Evolutionary conservation across 768 basidiomycete species (phyloP), one percentile per base, ranked within the genome.

Genomic region (Suillus plorans): DNA sequence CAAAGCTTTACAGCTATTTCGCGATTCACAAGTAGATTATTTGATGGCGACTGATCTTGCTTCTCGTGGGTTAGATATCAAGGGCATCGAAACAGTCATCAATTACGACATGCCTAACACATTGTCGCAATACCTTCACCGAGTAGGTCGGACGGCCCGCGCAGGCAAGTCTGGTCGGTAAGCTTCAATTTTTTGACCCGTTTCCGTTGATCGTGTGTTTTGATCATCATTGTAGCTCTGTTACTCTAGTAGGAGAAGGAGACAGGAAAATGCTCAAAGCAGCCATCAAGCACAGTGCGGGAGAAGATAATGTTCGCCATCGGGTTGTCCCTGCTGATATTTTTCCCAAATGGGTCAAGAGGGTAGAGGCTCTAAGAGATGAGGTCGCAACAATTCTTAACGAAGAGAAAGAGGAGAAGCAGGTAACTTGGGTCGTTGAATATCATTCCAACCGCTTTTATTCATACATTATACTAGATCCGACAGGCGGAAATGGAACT

Each of bases 31-130:
- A 34, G 92, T 92, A n/a, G 92, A 95, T 75, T 99, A 88, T 76
- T 81, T 99, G 10, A 91, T 99, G 84, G 97, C 96, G 3, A 99
- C 97, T 1, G 97, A 99, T 74, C 80, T 99, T 42, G 97, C 97
- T 39, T 92, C 95, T 63, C 89, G 95, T 66, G 94, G 97, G 77
- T 83, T 99, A 36, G 97, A 99, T 78, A 97, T 99, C 81, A 97
- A 96, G 74, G 96, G 96, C 18, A 89, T 98, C 31, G 94, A 99
- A 73, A 95, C 95, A 3, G 94, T 99, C 67, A 95, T 99, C 75
- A 99, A 99, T 77, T 99, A 96, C 74, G 97, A 99, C 74, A 97
- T 99, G 97, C 97, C 97, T 12, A 85, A 86, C 22, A 92, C 95
- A 72, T 80, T 98, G 41, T 88, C 92, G 9, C 95, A 95, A 71